Conservation (phyloP, 768 basidiomycete species). For the Trametes villosa region DNA sequence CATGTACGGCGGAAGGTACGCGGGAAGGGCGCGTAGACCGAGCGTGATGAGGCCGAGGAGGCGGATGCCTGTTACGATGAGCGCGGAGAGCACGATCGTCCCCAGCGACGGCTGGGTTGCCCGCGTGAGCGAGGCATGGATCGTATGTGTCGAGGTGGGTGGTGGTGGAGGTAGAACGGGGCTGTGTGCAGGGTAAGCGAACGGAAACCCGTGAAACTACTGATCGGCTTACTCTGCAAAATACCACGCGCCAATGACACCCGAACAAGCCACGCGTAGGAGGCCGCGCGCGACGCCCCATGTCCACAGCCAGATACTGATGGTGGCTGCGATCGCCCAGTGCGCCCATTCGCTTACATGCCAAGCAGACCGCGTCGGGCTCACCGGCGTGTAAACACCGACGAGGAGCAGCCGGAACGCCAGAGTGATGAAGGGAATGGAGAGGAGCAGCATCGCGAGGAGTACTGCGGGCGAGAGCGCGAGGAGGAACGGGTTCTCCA, state of each 20-base stretch:
- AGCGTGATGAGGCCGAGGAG: conserved; percentile 54
- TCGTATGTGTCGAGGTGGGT: conserved; percentile 66
- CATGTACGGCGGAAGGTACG: conserved; percentile 51
- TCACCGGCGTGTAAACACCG: conserved; percentile 55
- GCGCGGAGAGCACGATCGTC: conserved; percentile 73
- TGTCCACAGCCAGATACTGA: conserved; percentile 69
- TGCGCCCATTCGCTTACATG: conserved; percentile 70
- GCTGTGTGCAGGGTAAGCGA: conserved; percentile 17
- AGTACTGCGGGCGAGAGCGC: conserved; percentile 76
- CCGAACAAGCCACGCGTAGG: conserved; percentile 74
- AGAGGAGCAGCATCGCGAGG: conserved; percentile 64
- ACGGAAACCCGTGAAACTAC: neutral
- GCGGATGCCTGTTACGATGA: conserved; percentile 76
- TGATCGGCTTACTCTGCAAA: conserved; percentile 59
- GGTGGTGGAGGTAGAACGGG: conserved; percentile 41
- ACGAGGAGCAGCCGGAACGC: conserved; percentile 78
- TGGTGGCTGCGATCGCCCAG: conserved; percentile 64
- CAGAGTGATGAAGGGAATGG: conserved; percentile 80
- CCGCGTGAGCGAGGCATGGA: conserved; percentile 78
- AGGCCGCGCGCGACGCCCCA: conserved; percentile 82
- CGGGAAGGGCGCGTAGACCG: conserved; percentile 60
- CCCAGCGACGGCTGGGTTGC: conserved; percentile 84
- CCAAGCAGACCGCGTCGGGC: conserved; percentile 52
- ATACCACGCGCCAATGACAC: conserved; percentile 92
- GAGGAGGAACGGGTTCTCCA: conserved; percentile 75